Evolutionary conservation across 345 rosid genomes (phyloP), one percentile per base, ranked within the genome.

Genomic region (Punica granatum): DNA sequence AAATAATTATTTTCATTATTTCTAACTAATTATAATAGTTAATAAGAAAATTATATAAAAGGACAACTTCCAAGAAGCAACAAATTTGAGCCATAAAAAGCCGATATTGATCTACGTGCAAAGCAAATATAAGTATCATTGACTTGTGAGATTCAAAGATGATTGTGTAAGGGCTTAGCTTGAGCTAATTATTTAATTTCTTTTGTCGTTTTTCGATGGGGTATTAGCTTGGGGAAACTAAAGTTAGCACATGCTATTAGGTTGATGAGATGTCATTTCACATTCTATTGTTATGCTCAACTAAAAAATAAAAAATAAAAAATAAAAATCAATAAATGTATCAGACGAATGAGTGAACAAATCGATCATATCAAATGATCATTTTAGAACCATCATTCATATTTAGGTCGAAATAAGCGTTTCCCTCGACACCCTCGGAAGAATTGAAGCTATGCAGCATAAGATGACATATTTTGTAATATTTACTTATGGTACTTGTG

Each of bases 21-120:
- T 28, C 19, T 32, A 15, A 28, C 21, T 28, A 31, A 11, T 3
- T 19, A 59, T 49, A 49, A 48, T 4, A 9, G 18, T 21, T n/a
- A n/a, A n/a, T n/a, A n/a, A n/a, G n/a, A n/a, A n/a, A n/a, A n/a
- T 13, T 5, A 42, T 43, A 42, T 41, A 10, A 31, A 8, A 11
- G 30, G n/a, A 34, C 65, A 26, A 41, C 12, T 64, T 64, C 30
- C 58, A 65, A 28, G 68, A 48, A 30, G 68, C 58, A 65, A 46
- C 58, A 19, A 5, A 37, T 4, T 37, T 37, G 41, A 37, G 41
- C 41, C 41, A 37, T 37, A 11, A 37, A 11, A 37, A 19, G 35
- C 51, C 53, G 7, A 36, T 30, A 63, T 35, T 25, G 30, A 31
- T 31, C 42, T 63, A 35, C n/a, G 33, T 30, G 48, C 25, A 37